phyloP scores from a whole-genome alignment of 495 filamentous ascomycete genomes.

The Aspergillus cristatus region DNA sequence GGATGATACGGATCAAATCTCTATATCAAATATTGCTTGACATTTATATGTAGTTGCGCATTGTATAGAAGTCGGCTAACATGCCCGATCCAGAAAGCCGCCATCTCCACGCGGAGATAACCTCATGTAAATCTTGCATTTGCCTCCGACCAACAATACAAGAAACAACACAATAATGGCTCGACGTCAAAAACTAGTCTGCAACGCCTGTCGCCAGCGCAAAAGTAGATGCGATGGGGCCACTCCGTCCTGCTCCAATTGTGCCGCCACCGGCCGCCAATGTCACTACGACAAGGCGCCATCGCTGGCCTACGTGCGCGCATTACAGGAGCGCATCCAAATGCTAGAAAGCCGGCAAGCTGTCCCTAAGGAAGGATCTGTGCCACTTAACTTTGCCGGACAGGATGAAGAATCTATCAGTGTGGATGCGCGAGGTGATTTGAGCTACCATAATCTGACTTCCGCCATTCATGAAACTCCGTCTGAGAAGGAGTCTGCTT shows the following conservation, averaged over 20 bases:
- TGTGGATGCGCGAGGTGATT: constrained; percentile 7
- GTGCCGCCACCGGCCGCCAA: constrained; percentile 2
- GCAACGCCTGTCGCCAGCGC: constrained; percentile 4
- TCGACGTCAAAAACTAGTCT: constrained; percentile 4
- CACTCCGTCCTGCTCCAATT: constrained; percentile 5
- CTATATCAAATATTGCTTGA: no score
- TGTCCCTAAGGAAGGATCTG: no score
- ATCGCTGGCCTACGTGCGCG: constrained; percentile 9
- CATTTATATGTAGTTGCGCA: no score
- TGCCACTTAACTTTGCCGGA: no score
- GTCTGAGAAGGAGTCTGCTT: background rate
- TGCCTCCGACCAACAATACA: no score
- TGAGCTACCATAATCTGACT: constrained; percentile 8
- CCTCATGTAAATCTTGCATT: no score
- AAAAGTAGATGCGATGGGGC: constrained; percentile 8
- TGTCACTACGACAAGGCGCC: constrained; percentile 10
- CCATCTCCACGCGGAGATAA: no score
- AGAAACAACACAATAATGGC: background rate
- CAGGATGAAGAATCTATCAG: constrained; percentile 4
- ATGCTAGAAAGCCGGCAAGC: constrained; percentile 1
- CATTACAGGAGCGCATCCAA: constrained; percentile 4
- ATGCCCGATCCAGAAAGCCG: no score
- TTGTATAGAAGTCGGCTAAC: no score
- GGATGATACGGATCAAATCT: no score
- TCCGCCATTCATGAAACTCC: constrained; percentile 9